These are phyloP conservation scores for Fusarium sp. DNA, from an alignment of 2,329 filamentous ascomycete species.

Conservation along the genomic window DNA sequence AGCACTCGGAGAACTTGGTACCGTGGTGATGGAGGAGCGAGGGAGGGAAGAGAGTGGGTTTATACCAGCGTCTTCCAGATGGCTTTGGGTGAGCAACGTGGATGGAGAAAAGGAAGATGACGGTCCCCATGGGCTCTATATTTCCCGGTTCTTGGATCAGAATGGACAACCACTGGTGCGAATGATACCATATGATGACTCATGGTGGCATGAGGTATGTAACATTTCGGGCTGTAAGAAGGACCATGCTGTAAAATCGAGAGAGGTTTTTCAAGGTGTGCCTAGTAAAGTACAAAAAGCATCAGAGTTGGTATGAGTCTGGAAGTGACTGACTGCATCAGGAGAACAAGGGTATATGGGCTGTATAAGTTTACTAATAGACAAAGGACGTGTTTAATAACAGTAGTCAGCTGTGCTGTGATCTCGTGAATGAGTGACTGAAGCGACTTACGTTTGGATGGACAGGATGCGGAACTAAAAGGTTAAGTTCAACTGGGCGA, in stretches of 20 bases:
- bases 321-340: background rate
- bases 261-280: background rate
- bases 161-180: background rate
- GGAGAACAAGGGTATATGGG: background rate
- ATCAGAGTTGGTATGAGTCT: rapidly evolving
- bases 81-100: background rate
- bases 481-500: no score
- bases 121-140: background rate
- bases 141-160: background rate
- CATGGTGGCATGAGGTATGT: background rate
- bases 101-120: background rate
- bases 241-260: background rate
- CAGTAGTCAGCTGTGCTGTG: background rate
- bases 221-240: background rate
- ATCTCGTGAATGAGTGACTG: rapidly evolving
- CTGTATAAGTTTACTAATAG: background rate
- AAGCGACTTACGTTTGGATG: background rate
- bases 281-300: rapidly evolving
- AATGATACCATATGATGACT: background rate
- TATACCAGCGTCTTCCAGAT: background rate
- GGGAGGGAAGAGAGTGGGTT: background rate
- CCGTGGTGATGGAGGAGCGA: background rate
- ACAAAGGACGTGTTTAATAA: background rate
- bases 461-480: background rate
- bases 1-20: background rate